Evolutionary conservation across 192 early-diverging fungal genomes (phyloP).

Genomic region (Backusella liffmaniae): DNA sequence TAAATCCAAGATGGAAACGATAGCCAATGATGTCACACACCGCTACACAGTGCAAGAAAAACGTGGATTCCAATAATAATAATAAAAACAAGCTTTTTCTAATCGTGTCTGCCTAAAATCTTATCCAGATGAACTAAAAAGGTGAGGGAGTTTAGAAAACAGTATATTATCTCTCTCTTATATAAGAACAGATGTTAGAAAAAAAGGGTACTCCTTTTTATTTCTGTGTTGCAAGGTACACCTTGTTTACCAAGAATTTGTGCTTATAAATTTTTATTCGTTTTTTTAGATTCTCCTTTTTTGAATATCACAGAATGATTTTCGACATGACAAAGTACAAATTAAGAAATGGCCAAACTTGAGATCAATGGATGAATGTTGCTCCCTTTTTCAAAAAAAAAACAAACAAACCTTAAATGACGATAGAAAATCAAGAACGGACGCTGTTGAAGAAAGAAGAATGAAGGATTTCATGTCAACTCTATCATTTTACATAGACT

Average conservation of each 20-base stretch:
- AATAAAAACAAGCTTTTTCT: too few relatives aligned
- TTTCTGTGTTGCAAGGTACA: neutral
- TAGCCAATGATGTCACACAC: neutral
- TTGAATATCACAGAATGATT: neutral
- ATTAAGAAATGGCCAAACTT: neutral
- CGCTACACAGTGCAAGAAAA: neutral
- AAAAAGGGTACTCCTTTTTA: neutral
- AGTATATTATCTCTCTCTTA: neutral
- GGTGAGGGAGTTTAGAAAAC: neutral
- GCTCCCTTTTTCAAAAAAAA: neutral
- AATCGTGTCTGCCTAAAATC: neutral
- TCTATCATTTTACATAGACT: too few relatives aligned
- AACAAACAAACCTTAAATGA: too few relatives aligned
- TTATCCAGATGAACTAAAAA: neutral
- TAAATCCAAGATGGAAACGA: neutral
- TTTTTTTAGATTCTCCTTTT: neutral
- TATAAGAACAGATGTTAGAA: neutral
- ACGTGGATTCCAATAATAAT: neutral
- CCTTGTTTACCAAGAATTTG: neutral
- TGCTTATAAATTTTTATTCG: constrained; percentile 3
- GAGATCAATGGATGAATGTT: neutral
- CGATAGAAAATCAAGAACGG: too few relatives aligned
- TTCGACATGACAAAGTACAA: neutral
- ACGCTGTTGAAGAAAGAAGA: too few relatives aligned
- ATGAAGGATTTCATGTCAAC: too few relatives aligned